Evolutionary conservation across 768 basidiomycete genomes (phyloP).

Genomic region (Calocera cornea): DNA sequence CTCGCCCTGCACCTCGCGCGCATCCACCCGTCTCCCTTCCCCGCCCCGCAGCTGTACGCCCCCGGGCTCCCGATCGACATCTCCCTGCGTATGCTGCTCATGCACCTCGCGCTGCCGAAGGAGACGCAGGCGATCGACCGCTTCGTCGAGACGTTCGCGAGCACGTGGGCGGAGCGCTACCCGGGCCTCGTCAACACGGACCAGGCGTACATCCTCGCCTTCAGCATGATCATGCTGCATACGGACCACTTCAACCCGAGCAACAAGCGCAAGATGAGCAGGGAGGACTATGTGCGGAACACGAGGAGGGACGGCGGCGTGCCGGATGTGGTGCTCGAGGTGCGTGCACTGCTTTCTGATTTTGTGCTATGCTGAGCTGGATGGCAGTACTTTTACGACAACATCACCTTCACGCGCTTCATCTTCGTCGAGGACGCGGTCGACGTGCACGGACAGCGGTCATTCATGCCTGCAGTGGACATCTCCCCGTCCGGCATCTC

Average conservation of each 20-base stretch:
- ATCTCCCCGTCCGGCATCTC: slow-evolving; percentile 6
- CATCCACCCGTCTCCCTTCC: neutral
- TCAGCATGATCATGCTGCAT: slow-evolving; percentile 96
- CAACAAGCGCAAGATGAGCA: slow-evolving; percentile 96
- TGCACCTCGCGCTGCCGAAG: slow-evolving; percentile 80
- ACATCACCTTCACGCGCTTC: slow-evolving; percentile 90
- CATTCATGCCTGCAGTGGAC: slow-evolving; percentile 30
- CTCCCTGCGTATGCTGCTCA: slow-evolving; percentile 74
- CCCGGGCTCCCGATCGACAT: slow-evolving; percentile 71
- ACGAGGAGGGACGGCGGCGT: slow-evolving; percentile 69
- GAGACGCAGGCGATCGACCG: slow-evolving; percentile 99
- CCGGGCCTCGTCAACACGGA: slow-evolving; percentile 64
- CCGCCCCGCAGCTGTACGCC: slow-evolving; percentile 7
- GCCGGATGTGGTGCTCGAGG: slow-evolving; percentile 70
- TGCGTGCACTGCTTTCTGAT: slow-evolving; percentile 28
- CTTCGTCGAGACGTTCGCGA: slow-evolving; percentile 90
- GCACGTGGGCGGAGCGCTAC: slow-evolving; percentile 71
- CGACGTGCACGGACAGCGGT: slow-evolving; percentile 49
- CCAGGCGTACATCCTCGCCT: slow-evolving; percentile 89
- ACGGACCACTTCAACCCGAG: slow-evolving; percentile 97
- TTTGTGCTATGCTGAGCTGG: neutral
- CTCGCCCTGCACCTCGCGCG: neutral
- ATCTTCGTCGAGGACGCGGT: slow-evolving; percentile 87
- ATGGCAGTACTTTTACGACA: slow-evolving; percentile 82
- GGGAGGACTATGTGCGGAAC: slow-evolving; percentile 86